Base-by-base conservation (phyloP, 352 stramenopile genomes). In the Globisporangium acanthophoron region DNA sequence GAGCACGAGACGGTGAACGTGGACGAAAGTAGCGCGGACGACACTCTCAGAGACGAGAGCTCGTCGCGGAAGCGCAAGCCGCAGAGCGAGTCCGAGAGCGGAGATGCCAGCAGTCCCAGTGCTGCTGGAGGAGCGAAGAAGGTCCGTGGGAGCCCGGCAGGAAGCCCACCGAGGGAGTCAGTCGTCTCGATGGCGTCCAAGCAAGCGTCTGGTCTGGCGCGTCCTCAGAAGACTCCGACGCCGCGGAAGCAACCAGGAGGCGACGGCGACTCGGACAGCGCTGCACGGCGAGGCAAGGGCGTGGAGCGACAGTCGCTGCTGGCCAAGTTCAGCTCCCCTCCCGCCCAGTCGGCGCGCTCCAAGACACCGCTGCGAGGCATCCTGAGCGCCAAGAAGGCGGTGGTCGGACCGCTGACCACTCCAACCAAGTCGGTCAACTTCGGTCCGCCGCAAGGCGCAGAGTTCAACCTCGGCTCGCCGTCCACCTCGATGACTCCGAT, bases 401-500 rank as follows among this genome's bases (percentile, higher is more conserved):
- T 62, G 18, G 59, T 56, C 8, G 64, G 66, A 0, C 73, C 78
- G 24, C 44, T 65, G 11, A 73, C 73, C 37, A 95, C 85, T 31
- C 85, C 85, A 6, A 92, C 59, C 52, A 95, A 95, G 55, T 80
- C 74, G 20, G 80, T 95, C 27, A 91, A 91, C 59, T 95, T 95
- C 68, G 85, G 85, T 35, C 83, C 85, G 11, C 71, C 85, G 5
- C 71, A 90, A 59, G 80, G 80, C 37, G 79, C 82, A 5, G 80
- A 95, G 58, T 95, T 93, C 66, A 87, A 90, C 29, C 61, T 79
- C 39, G 82, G 80, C 1, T 91, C 81, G 0, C 85, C 85, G 15
- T 90, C 83, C 9, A 93, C 80, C n/a, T 92, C 83, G 2, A 93
- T 95, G 83, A 95, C 85, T 5, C 85, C 83, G 0, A 89, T 95